phyloP scores from a whole-genome alignment of 2,329 filamentous ascomycete genomes.

The Cryphonectria japonica region DNA sequence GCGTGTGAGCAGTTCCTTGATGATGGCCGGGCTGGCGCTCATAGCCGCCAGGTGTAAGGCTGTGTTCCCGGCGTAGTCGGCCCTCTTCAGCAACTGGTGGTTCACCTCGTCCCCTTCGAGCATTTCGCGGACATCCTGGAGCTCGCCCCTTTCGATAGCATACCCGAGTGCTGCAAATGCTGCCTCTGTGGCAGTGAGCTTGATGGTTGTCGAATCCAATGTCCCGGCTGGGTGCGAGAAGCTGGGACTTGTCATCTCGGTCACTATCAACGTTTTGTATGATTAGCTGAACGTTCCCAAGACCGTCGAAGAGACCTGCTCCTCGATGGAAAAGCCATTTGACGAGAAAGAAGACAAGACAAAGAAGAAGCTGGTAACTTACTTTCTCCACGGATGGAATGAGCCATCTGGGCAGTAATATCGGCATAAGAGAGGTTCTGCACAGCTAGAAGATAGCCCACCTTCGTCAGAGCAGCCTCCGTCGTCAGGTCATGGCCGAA shows the following conservation, averaged over 20 bases:
- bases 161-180: slow-evolving; percentile 79
- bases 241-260: slow-evolving; percentile 70
- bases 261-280: slow-evolving; percentile 52
- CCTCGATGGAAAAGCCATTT: background rate
- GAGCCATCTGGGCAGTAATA: slow-evolving; percentile 72
- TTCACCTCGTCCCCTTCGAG: slow-evolving; percentile 64
- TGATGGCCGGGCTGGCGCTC: slow-evolving; percentile 56
- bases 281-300: slow-evolving; percentile 4
- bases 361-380: background rate
- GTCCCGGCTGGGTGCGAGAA: slow-evolving; percentile 74
- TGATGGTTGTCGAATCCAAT: slow-evolving; percentile 46
- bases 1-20: slow-evolving; percentile 60
- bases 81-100: slow-evolving; percentile 67
- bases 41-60: slow-evolving; percentile 62
- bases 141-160: slow-evolving; percentile 73
- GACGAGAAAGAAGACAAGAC: background rate
- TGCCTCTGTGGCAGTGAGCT: slow-evolving; percentile 55
- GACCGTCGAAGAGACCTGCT: background rate
- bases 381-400: slow-evolving; percentile 75
- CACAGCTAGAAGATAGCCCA: slow-evolving; percentile 79
- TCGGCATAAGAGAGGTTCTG: slow-evolving; percentile 66
- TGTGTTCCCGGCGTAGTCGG: slow-evolving; percentile 83
- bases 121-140: slow-evolving; percentile 67
- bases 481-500: slow-evolving; percentile 88
- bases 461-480: slow-evolving; percentile 88